phyloP scores from a whole-genome alignment of 257 asterid species.

The Solanum peruvianum region DNA sequence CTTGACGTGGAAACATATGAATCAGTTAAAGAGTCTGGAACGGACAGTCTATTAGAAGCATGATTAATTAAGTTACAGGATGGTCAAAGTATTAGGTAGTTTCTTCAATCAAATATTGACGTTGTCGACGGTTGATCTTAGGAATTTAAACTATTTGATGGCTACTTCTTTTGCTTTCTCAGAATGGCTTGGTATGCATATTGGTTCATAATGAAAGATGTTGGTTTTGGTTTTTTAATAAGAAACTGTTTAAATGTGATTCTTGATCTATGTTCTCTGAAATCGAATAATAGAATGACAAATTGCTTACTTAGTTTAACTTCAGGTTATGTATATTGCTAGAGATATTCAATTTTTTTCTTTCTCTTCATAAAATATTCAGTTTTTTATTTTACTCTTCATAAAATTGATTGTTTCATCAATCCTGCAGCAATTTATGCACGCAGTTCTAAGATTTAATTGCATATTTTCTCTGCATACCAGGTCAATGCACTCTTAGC shows the following conservation, averaged over 20 bases:
- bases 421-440: neutral
- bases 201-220: neutral
- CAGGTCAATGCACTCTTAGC: slow-evolving; percentile 35
- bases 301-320: neutral
- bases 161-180: neutral
- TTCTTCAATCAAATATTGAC: slow-evolving; percentile 23
- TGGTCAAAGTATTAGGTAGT: slow-evolving; percentile 50
- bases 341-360: neutral
- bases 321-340: neutral
- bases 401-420: neutral
- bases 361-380: neutral
- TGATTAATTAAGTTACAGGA: slow-evolving; percentile 54
- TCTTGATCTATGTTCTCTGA: neutral
- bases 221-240: neutral
- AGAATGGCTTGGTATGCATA: neutral
- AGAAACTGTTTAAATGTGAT: neutral
- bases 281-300: neutral
- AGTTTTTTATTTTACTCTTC: neutral
- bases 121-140: slow-evolving; percentile 45
- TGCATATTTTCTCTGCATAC: neutral
- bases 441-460: neutral
- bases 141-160: neutral
- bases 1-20: slow-evolving; percentile 98
- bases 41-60: slow-evolving; percentile 50
- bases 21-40: slow-evolving; percentile 63